A percentile compares a stretch with the other conserved stretches of the same genome.
phyloP scores from a whole-genome alignment of 208 protist genomes.

The Crithidia sp. region DNA sequence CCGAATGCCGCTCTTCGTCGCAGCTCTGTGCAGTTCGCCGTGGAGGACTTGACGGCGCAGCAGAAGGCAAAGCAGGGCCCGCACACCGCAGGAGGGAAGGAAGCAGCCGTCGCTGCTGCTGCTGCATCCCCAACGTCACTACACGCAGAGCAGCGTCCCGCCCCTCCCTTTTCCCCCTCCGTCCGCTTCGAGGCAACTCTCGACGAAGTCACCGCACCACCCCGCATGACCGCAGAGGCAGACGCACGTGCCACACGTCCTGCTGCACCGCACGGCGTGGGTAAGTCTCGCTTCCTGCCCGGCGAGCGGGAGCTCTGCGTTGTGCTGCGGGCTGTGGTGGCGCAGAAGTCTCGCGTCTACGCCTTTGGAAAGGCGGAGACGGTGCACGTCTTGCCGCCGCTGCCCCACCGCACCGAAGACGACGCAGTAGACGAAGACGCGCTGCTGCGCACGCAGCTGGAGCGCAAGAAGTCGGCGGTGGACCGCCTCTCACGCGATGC shows the following conservation, averaged over 20 bases:
- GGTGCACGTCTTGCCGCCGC: slow-evolving; percentile 81
- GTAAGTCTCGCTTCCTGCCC: slow-evolving; percentile 26
- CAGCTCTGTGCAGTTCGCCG: slow-evolving; percentile 32
- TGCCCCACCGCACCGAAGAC: slow-evolving; percentile 32
- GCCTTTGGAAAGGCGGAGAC: slow-evolving; percentile 73
- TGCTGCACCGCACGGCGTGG: slow-evolving; percentile 14
- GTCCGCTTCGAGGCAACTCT: background rate
- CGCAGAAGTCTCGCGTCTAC: slow-evolving; percentile 72
- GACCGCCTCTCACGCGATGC: slow-evolving; percentile 8
- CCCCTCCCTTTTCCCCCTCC: background rate
- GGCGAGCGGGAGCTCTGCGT: slow-evolving; percentile 63
- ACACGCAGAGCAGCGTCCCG: too few species aligned
- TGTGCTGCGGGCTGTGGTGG: slow-evolving; percentile 75
- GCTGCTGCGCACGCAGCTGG: slow-evolving; percentile 24
- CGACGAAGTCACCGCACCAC: background rate
- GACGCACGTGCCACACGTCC: slow-evolving; percentile 18
- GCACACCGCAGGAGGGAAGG: too few species aligned
- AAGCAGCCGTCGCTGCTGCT: too few species aligned
- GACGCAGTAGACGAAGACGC: slow-evolving; percentile 19
- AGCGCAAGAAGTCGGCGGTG: slow-evolving; percentile 17
- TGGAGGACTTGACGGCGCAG: slow-evolving; percentile 20
- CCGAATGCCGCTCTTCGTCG: slow-evolving; percentile 14
- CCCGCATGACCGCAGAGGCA: background rate
- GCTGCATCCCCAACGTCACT: too few species aligned
- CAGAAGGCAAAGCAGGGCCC: too few species aligned